Evolutionary conservation across 257 asterid genomes (phyloP).

Genomic region (Gentiana dahurica): DNA sequence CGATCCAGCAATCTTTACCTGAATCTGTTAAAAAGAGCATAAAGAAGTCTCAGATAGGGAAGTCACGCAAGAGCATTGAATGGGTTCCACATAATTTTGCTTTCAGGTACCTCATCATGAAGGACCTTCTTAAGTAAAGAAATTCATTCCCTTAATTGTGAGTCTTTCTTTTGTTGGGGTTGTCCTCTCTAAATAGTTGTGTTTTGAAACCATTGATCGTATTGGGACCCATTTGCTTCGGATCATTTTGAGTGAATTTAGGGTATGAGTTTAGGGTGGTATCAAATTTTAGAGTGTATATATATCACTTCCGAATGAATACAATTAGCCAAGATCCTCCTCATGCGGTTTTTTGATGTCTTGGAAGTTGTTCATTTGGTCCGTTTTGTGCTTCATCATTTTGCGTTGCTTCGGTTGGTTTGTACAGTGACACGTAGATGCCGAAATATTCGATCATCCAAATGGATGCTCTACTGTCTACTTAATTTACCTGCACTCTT

Average conservation of each 20-base stretch:
- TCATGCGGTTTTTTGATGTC: too few species aligned
- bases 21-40: constrained; percentile 56
- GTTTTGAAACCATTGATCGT: not conserved
- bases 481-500: too few species aligned
- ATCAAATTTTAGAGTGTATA: too few species aligned
- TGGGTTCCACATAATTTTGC: constrained; percentile 78
- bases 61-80: constrained; percentile 57
- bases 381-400: constrained; percentile 1
- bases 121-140: constrained; percentile 62
- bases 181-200: not conserved
- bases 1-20: constrained; percentile 62
- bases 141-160: not conserved
- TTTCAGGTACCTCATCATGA: constrained; percentile 74
- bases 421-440: constrained; percentile 1
- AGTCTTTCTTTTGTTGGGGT: too few species aligned
- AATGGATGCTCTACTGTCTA: not conserved
- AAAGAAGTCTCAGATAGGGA: constrained; percentile 56
- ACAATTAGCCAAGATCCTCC: too few species aligned
- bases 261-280: too few species aligned
- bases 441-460: not conserved
- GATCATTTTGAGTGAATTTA: too few species aligned
- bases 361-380: not conserved
- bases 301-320: too few species aligned
- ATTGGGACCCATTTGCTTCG: too few species aligned
- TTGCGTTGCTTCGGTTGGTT: not conserved